Evolutionary conservation across 495 filamentous ascomycete species (phyloP), one percentile per base, ranked within the genome.

Genomic region (Talaromyces wortmannii): DNA sequence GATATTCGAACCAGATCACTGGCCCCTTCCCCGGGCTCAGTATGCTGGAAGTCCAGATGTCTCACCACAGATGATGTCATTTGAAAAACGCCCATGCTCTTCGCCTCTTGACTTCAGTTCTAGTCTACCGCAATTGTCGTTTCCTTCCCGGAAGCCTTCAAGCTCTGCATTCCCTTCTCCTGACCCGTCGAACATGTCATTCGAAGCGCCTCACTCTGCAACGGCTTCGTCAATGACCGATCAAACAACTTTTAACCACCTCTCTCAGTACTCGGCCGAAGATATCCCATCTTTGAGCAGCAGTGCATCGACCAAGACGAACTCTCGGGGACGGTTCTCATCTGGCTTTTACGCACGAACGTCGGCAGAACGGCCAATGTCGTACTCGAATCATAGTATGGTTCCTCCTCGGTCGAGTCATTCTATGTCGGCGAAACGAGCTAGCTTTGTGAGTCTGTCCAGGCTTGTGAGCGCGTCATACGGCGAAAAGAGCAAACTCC

Each of bases 281-380:
- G 89, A 91, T 69, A 88, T 92, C 10, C 91, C 91, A 6, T 95
- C 91, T 31, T 69, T 96, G 31, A 91, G 86, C 15, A 92, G 88
- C 68, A 91, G 88, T 64, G 83, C 89, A 60, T 96, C 91, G 0
- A 92, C 90, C 12, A 88, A 85, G 83, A 90, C 89, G 3, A 85
- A 86, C 53, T 63, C 73, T 57, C 59, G 76, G 64, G 60, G 71
- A 57, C 75, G 77, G 13, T 65, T 82, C 51, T 76, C 74, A 16
- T 69, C 70, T 18, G 73, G 67, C 6, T 76, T 77, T 57, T 72
- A 78, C 48, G 61, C 69, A 36, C 74, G 72, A 42, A 60, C 74
- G 11, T 78, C 76, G 7, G 77, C 78, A 15, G 86, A 86, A 51
- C 80, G 87, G 36, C 84, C 87, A 7, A 78, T 83, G 13, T 91